phyloP scores from a whole-genome alignment of 2,329 filamentous ascomycete species.

The Diplodia corticola region DNA sequence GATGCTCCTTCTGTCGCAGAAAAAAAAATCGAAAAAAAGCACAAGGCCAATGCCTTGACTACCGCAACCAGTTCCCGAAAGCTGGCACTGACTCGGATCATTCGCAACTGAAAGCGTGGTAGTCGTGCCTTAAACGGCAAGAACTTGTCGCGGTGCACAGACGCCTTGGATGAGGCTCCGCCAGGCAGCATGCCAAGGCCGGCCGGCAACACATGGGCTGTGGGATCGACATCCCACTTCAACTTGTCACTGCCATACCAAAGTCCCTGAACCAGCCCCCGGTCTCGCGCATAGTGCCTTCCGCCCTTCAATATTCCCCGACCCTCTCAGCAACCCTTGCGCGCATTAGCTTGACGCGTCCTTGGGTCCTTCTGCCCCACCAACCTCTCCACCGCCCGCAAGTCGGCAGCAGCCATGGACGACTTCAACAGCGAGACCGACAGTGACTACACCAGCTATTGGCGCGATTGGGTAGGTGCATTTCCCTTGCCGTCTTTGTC shows the following conservation, averaged over 20 bases:
- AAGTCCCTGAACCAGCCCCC: slow-evolving; percentile 5
- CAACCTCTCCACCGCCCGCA: neutral
- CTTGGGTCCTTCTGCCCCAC: neutral
- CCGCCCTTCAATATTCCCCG: neutral
- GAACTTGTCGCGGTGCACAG: neutral
- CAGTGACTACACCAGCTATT: slow-evolving; percentile 98
- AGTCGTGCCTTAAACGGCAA: neutral
- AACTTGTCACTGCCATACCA: slow-evolving; percentile 17
- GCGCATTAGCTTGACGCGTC: slow-evolving; percentile 13
- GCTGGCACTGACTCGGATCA: neutral
- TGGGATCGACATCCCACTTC: slow-evolving; percentile 21
- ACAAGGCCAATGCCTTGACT: too few relatives aligned
- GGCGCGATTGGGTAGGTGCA: slow-evolving; percentile 92
- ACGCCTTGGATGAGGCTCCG: slow-evolving; percentile 13
- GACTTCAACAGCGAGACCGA: slow-evolving; percentile 98
- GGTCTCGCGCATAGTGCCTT: slow-evolving; percentile 17
- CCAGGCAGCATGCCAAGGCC: slow-evolving; percentile 10
- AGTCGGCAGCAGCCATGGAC: slow-evolving; percentile 65
- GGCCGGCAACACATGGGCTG: slow-evolving; percentile 5
- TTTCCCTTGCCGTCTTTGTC: neutral
- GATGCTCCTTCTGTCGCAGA: neutral
- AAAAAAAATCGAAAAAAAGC: neutral
- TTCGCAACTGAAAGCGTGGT: neutral
- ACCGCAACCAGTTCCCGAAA: neutral
- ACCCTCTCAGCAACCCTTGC: neutral